Evolutionary conservation across 371 early-diverging fungal genomes (phyloP).

Genomic region (Pancytospora epiphaga): DNA sequence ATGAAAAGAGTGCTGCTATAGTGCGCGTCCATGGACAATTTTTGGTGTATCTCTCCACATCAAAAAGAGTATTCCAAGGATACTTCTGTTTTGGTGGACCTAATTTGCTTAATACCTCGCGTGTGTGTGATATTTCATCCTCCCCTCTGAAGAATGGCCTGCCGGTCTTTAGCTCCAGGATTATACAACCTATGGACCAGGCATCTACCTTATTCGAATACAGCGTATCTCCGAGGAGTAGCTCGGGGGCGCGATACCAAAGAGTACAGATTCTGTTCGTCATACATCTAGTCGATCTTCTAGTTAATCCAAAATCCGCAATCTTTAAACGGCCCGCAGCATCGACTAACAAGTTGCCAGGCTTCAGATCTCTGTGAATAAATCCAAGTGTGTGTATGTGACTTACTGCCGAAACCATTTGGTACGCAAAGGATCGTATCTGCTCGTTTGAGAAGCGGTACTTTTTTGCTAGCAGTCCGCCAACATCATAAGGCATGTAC

Average conservation of each 20-base stretch:
- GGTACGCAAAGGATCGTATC: slow-evolving; percentile 69
- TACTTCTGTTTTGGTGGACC: too few species aligned
- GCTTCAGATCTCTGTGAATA: slow-evolving; percentile 93
- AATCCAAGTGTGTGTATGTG: slow-evolving; percentile 70
- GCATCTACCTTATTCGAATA: slow-evolving; percentile 83
- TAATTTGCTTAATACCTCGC: too few species aligned
- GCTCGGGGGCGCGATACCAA: slow-evolving; percentile 88
- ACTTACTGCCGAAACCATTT: slow-evolving; percentile 73
- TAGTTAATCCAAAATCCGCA: slow-evolving; percentile 90
- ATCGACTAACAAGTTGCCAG: slow-evolving; percentile 80
- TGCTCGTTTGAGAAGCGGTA: slow-evolving; percentile 73
- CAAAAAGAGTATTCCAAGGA: too few species aligned
- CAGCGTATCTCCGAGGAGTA: slow-evolving; percentile 74
- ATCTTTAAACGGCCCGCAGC: slow-evolving; percentile 73
- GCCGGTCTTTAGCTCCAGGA: slow-evolving; percentile 63
- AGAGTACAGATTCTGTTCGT: slow-evolving; percentile 86
- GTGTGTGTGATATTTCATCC: too few species aligned
- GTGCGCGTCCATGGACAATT: too few species aligned
- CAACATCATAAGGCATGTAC: slow-evolving; percentile 76
- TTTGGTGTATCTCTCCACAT: too few species aligned
- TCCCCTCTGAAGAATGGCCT: slow-evolving; percentile 85
- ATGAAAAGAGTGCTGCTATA: too few species aligned
- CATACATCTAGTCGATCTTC: slow-evolving; percentile 69
- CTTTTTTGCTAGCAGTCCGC: slow-evolving; percentile 77
- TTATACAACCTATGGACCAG: slow-evolving; percentile 82